phyloP scores from a whole-genome alignment of 257 asterid genomes.

The Solanum chilense region DNA sequence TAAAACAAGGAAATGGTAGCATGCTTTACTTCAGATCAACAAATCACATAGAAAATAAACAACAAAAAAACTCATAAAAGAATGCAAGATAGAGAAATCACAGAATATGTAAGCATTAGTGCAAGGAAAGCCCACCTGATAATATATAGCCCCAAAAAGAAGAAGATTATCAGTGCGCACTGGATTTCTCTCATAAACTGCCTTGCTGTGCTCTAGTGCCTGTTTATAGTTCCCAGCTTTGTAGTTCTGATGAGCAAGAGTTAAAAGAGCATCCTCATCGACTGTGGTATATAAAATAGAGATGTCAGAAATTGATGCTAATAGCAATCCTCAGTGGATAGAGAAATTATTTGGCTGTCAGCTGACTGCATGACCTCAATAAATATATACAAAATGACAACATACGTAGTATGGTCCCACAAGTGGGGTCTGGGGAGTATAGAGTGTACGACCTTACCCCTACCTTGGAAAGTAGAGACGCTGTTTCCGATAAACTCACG shows the following conservation, averaged over 20 bases:
- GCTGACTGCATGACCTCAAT: background rate
- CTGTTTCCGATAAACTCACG: background rate
- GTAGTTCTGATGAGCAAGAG: conserved; percentile 88
- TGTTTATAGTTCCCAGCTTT: conserved; percentile 76
- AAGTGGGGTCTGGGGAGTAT: background rate
- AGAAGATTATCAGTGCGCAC: conserved; percentile 95
- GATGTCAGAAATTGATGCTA: background rate
- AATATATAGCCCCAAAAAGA: conserved; percentile 80
- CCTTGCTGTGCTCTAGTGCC: conserved; percentile 87
- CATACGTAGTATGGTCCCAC: background rate
- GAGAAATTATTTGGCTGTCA: background rate
- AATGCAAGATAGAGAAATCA: background rate
- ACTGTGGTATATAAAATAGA: conserved; percentile 32
- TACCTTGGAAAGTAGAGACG: background rate
- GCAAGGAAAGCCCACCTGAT: conserved; percentile 52
- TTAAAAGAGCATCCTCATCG: conserved; percentile 74
- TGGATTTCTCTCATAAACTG: conserved; percentile 75
- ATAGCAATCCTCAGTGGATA: background rate
- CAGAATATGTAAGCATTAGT: background rate
- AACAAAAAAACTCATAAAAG: background rate
- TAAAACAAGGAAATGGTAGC: conserved; percentile 18
- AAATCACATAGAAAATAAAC: background rate
- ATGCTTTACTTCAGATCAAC: conserved; percentile 7
- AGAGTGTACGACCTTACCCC: background rate
- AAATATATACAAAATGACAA: background rate